Evolutionary conservation across 75 land plant genomes (phyloP).

Genomic region (Picea sitchensis): DNA sequence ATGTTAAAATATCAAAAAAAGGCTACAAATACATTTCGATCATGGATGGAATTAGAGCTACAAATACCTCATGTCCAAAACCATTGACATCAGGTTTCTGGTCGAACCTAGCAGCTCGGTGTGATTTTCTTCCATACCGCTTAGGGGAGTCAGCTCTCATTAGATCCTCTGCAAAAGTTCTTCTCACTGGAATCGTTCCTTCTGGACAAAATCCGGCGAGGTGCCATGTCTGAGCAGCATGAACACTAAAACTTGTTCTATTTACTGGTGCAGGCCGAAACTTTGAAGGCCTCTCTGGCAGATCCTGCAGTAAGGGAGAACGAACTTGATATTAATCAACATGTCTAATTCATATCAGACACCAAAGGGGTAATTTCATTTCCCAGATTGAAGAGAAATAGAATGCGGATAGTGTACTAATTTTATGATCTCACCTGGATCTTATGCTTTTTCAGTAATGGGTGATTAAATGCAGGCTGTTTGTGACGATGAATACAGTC

Average conservation of each 20-base stretch:
- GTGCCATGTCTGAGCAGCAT: conserved; percentile 65
- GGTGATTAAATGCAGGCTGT: conserved; percentile 96
- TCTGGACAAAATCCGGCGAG: conserved; percentile 64
- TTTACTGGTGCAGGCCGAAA: not conserved
- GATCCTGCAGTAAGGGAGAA: not conserved
- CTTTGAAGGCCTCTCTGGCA: conserved; percentile 6
- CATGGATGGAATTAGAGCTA: not conserved
- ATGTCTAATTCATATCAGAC: not conserved
- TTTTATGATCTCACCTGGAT: conserved; percentile 25
- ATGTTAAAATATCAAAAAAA: not conserved
- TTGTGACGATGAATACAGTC: conserved; percentile 62
- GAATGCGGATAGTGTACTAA: too few relatives aligned
- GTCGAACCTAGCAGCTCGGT: conserved; percentile 5
- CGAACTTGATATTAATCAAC: not conserved
- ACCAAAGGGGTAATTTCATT: not conserved
- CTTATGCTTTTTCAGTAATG: conserved; percentile 49
- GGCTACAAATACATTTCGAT: not conserved
- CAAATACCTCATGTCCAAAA: conserved; percentile 70
- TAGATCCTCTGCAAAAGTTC: conserved; percentile 63
- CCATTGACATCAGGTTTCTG: conserved; percentile 67
- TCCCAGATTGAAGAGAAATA: too few relatives aligned
- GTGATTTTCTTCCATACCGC: conserved; percentile 56
- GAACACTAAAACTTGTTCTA: conserved; percentile 1
- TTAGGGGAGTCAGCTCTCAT: conserved; percentile 53
- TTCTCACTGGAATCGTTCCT: conserved; percentile 84